Base-by-base conservation (phyloP, 1,139 yeast species). In the Kodamaea ohmeri region DNA sequence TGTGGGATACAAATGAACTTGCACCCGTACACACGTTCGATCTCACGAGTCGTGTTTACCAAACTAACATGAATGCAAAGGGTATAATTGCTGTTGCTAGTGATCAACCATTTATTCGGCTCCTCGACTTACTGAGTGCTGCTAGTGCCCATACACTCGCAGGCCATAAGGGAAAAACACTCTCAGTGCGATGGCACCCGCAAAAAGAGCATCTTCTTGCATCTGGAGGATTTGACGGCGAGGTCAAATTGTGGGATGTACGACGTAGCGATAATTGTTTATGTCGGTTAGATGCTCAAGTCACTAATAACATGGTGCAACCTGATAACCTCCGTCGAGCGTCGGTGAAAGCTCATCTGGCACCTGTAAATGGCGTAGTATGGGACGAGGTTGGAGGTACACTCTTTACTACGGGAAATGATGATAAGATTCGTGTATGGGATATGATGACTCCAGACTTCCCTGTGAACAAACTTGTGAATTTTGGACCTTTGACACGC, bases 181-280 rank as follows among this genome's bases (percentile, higher is more conserved):
- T 82, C n/a, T 58, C 80, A 16, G 79, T 83, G 25, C 76, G 80
- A 52, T 87, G 95, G 92, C 84, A 85, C 31, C 95, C 96, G 0
- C 67, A 67, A n/a, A 61, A 76, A 38, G 63, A 76, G 2, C 62
- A 81, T 48, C 42, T 84, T 14, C 65, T 87, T 3, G 86, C 88
- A 0, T 72, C 88, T 1, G 95, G 94, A 2, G 92, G 94, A 6
- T 70, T 76, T 22, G 90, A 84, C 50, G 95, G 87, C 0, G 81
- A 76, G 41, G 73, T 76, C 14, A 69, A 75, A 38, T 56, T 80
- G 0, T 80, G 96, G 96, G 96, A 87, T 53, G 77, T 86, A 4
- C 63, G 96, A 34, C 64, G 85, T 38, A 78, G 87, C 34, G 67
- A 72, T 13, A 75, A 84, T 24, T 83, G 89, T 51, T 59, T 87